Percentiles rank a stretch among this genome's conserved stretches.
phyloP scores from a whole-genome alignment of 345 rosid genomes.

The Erucastrum elatum region DNA sequence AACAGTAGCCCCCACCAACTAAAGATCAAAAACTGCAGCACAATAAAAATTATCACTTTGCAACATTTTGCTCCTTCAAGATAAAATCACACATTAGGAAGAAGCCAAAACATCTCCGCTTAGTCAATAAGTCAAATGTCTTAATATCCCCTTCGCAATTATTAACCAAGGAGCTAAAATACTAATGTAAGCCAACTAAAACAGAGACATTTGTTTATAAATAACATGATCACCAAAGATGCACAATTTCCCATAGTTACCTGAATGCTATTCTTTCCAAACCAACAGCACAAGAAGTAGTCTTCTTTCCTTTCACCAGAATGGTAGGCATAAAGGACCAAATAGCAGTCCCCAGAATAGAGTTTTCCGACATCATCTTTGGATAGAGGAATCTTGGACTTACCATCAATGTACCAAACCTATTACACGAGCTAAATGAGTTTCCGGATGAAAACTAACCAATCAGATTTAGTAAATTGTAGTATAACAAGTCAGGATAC shows the following conservation, averaged over 20 bases:
- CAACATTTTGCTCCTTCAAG: slow-evolving; percentile 14
- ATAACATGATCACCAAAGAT: slow-evolving; percentile 5
- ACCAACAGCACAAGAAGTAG: slow-evolving; percentile 87
- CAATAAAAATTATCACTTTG: not conserved
- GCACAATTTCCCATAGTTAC: slow-evolving; percentile 45
- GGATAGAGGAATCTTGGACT: slow-evolving; percentile 68
- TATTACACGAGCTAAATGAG: slow-evolving; percentile 35
- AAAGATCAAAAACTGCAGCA: not conserved
- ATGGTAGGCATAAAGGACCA: slow-evolving; percentile 84
- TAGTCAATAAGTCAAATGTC: not conserved
- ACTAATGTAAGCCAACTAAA: slow-evolving; percentile 7
- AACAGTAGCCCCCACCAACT: not conserved
- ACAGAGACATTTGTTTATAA: not conserved
- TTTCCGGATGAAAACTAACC: not conserved
- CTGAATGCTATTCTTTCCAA: slow-evolving; percentile 88
- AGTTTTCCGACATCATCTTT: slow-evolving; percentile 91
- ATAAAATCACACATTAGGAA: slow-evolving; percentile 4
- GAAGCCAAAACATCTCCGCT: slow-evolving; percentile 5
- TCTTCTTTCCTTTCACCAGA: slow-evolving; percentile 98
- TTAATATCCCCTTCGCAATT: not conserved
- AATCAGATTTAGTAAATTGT: not conserved
- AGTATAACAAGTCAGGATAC: slow-evolving; percentile 15
- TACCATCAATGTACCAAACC: slow-evolving; percentile 92
- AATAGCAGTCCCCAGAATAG: slow-evolving; percentile 92
- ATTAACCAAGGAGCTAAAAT: not conserved